These are phyloP conservation scores for Knoxdaviesia proteae DNA, from an alignment of 2,329 filamentous ascomycete genomes.

Conservation along the genomic window DNA sequence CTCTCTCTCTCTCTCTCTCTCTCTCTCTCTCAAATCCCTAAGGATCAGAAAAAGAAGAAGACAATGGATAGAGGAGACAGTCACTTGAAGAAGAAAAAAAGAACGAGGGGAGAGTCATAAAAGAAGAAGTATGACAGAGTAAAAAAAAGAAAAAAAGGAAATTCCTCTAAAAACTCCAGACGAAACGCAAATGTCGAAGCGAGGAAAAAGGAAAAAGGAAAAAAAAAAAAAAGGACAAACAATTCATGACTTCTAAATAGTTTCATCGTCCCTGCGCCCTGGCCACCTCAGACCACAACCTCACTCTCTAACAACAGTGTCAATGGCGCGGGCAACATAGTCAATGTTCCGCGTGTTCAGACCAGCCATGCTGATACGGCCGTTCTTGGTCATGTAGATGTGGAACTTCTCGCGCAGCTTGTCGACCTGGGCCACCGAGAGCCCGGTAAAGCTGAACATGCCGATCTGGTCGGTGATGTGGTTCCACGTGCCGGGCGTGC, in stretches of 20 bases:
- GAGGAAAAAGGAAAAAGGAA: background rate
- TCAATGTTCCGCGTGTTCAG: slow-evolving; percentile 81
- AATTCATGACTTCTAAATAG: background rate
- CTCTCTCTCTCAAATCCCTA: background rate
- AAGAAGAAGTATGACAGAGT: background rate
- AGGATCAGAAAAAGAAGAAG: too few relatives aligned
- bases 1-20: background rate
- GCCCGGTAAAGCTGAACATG: slow-evolving; percentile 92
- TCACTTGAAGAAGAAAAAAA: too few relatives aligned
- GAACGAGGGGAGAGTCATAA: background rate
- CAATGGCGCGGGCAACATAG: slow-evolving; percentile 77
- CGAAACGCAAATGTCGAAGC: background rate
- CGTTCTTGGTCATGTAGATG: slow-evolving; percentile 93
- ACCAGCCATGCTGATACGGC: slow-evolving; percentile 96
- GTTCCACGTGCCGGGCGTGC: slow-evolving; percentile 80
- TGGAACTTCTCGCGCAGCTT: slow-evolving; percentile 51
- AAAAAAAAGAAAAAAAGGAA: background rate
- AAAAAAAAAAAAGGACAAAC: background rate
- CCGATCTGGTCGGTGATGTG: slow-evolving; percentile 98
- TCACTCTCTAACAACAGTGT: slow-evolving; percentile 51
- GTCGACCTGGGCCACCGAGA: slow-evolving; percentile 52
- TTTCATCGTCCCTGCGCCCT: background rate
- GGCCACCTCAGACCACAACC: too few relatives aligned
- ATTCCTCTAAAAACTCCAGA: too few relatives aligned
- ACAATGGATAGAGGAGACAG: too few relatives aligned